phyloP scores from a whole-genome alignment of 1,139 yeast genomes.

The Meyerozyma smithsonii region DNA sequence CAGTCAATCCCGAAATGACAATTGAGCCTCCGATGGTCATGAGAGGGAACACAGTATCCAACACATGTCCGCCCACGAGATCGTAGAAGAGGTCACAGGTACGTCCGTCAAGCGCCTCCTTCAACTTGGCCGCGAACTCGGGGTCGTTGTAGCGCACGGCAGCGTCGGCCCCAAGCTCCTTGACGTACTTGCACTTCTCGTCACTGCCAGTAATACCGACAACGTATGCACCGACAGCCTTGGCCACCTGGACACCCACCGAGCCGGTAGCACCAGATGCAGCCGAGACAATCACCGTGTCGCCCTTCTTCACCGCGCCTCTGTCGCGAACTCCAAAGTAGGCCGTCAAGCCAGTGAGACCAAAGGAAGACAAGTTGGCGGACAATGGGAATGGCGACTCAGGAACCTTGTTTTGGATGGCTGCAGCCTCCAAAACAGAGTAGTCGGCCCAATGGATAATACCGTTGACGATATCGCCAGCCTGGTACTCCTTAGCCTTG shows the following conservation, averaged over 20 bases:
- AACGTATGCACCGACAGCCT: slow-evolving; percentile 22
- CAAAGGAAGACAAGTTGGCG: slow-evolving; percentile 41
- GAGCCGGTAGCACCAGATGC: slow-evolving; percentile 31
- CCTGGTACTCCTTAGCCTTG: slow-evolving; percentile 28
- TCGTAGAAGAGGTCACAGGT: slow-evolving; percentile 48
- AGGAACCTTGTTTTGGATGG: slow-evolving; percentile 12
- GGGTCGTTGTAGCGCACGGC: slow-evolving; percentile 25
- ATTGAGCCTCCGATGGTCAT: slow-evolving; percentile 40
- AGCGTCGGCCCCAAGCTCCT: slow-evolving; percentile 26
- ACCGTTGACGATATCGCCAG: slow-evolving; percentile 42
- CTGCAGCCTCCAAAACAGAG: slow-evolving; percentile 17
- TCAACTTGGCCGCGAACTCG: slow-evolving; percentile 37
- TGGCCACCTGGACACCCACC: slow-evolving; percentile 27
- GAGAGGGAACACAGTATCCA: slow-evolving; percentile 41
- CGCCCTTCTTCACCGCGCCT: slow-evolving; percentile 21
- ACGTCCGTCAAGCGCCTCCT: slow-evolving; percentile 40
- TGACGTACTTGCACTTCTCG: slow-evolving; percentile 26
- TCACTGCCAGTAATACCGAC: slow-evolving; percentile 28
- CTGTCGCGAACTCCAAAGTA: slow-evolving; percentile 23
- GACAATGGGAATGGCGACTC: slow-evolving; percentile 28
- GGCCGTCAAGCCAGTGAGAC: slow-evolving; percentile 28
- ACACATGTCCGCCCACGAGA: slow-evolving; percentile 61
- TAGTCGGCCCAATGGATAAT: slow-evolving; percentile 41
- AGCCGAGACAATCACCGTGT: slow-evolving; percentile 24
- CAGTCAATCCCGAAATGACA: slow-evolving; percentile 58